These are phyloP conservation scores for Orbilia brochopaga DNA, from an alignment of 2,329 filamentous ascomycete genomes.

Conservation along the genomic window DNA sequence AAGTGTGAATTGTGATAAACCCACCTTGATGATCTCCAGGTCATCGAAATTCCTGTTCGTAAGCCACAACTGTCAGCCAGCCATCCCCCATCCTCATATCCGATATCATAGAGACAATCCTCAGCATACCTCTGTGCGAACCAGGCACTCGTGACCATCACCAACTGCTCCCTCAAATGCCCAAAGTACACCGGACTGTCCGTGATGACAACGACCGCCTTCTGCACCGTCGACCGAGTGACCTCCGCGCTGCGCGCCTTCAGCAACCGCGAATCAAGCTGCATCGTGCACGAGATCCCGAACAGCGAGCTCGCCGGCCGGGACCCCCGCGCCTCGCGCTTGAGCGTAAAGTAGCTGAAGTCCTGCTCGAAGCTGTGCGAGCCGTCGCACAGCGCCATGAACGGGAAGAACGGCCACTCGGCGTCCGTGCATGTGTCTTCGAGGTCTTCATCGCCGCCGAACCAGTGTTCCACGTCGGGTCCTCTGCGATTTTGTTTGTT, in stretches of 20 bases:
- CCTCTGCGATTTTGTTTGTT: slow-evolving; percentile 65
- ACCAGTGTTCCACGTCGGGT: slow-evolving; percentile 92
- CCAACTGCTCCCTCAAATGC: slow-evolving; percentile 84
- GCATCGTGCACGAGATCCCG: slow-evolving; percentile 91
- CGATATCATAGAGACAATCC: slow-evolving; percentile 19
- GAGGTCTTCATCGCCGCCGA: slow-evolving; percentile 73
- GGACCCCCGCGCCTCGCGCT: slow-evolving; percentile 59
- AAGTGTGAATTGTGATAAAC: slow-evolving; percentile 49
- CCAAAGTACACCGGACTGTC: slow-evolving; percentile 83
- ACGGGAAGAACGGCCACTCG: slow-evolving; percentile 89
- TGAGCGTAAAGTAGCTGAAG: slow-evolving; percentile 96
- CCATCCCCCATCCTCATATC: slow-evolving; percentile 15
- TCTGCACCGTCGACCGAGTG: slow-evolving; percentile 96
- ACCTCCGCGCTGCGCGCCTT: slow-evolving; percentile 83
- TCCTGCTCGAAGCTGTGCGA: slow-evolving; percentile 93
- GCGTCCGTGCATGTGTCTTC: slow-evolving; percentile 80
- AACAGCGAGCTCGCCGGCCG: slow-evolving; percentile 80
- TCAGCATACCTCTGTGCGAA: slow-evolving; percentile 77
- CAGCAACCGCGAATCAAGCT: slow-evolving; percentile 80
- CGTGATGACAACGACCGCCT: slow-evolving; percentile 93
- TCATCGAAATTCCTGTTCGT: slow-evolving; percentile 77
- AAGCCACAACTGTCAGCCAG: slow-evolving; percentile 24
- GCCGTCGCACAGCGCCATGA: slow-evolving; percentile 95
- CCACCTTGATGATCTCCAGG: slow-evolving; percentile 78
- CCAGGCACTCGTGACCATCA: slow-evolving; percentile 92